A percentile compares a stretch with the other conserved stretches of the same genome.
These are phyloP conservation scores for Isatis tinctoria DNA, from an alignment of 345 rosid species.

Conservation along the genomic window DNA sequence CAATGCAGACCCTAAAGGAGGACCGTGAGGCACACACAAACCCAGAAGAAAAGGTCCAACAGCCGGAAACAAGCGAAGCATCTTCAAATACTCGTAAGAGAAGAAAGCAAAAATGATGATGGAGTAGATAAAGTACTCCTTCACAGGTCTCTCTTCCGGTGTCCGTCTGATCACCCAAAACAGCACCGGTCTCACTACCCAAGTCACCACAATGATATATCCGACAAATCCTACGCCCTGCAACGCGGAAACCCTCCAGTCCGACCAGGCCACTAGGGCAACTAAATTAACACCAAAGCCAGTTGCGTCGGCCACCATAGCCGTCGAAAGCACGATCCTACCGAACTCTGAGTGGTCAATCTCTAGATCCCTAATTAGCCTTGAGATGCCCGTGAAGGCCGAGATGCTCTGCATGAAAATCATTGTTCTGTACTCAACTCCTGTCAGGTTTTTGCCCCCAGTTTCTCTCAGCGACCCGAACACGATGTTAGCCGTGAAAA, in stretches of 20 bases:
- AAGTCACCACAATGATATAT: background rate
- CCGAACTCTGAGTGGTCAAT: slow-evolving; percentile 50
- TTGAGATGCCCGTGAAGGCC: slow-evolving; percentile 37
- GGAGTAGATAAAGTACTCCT: slow-evolving; percentile 13
- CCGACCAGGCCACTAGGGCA: slow-evolving; percentile 21
- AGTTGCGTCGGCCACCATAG: slow-evolving; percentile 32
- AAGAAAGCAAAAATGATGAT: slow-evolving; percentile 29
- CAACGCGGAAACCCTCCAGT: background rate
- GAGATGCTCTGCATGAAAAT: slow-evolving; percentile 31
- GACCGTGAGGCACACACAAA: slow-evolving; percentile 42
- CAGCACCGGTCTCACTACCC: slow-evolving; percentile 24
- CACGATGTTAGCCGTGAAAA: slow-evolving; percentile 11
- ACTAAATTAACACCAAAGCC: slow-evolving; percentile 13
- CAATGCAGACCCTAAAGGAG: slow-evolving; percentile 42
- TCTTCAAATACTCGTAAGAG: background rate
- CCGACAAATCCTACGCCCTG: background rate
- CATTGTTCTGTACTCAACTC: slow-evolving; percentile 20
- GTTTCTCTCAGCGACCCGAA: slow-evolving; percentile 22
- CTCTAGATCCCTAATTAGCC: slow-evolving; percentile 43
- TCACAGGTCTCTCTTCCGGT: slow-evolving; percentile 31
- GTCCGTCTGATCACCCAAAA: slow-evolving; percentile 25
- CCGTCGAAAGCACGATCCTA: slow-evolving; percentile 38
- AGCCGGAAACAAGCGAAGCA: slow-evolving; percentile 5
- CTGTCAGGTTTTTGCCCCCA: slow-evolving; percentile 17
- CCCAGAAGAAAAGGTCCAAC: slow-evolving; percentile 41